Evolutionary conservation across 257 asterid species (phyloP), one percentile per base, ranked within the genome.

Genomic region (Scutellaria minor): DNA sequence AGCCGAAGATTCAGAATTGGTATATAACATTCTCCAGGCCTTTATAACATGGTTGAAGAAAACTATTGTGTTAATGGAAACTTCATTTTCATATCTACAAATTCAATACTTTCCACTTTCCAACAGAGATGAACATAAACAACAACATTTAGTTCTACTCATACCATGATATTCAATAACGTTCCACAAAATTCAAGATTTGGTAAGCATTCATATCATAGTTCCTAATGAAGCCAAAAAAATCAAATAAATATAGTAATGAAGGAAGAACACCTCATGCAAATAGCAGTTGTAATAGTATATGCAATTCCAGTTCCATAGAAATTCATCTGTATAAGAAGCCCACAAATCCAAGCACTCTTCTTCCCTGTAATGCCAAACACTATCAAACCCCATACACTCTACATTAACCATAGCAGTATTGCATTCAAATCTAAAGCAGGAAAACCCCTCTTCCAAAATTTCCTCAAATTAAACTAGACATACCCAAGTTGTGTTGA

Each of bases 291-390:
- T 8, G 97, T 87, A 44, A 92, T 86, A 10, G 96, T 88, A 70
- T 92, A 90, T 2, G 95, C 86, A 71, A 92, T 77, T 80, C 90
- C 97, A 14, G 87, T 3, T 83, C 95, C 90, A 69, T 85, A 78
- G 42, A 85, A 86, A 77, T 79, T 88, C 68, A 88, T 52, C 57
- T 85, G 83, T 64, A 89, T 83, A 64, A 88, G 72, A 63, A 92
- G 54, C 14, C 95, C 90, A 79, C 96, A 89, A 47, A 86, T 78
- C 91, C 87, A 75, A 12, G 83, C 90, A 65, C 74, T 73, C 81
- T 56, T 88, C 82, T 83, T 82, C 46, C 98, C 98, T 92, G 88
- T 12, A 54, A 73, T 58, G 22, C 71, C 68, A 53, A 45, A 66
- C 12, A 42, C 64, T 6, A 5, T 44, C 64, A 55, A 37, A 14